A percentile compares a stretch with the other conserved stretches of the same genome.
phyloP scores from a whole-genome alignment of 177 flowering plant genomes.

The Vitis hybrid region DNA sequence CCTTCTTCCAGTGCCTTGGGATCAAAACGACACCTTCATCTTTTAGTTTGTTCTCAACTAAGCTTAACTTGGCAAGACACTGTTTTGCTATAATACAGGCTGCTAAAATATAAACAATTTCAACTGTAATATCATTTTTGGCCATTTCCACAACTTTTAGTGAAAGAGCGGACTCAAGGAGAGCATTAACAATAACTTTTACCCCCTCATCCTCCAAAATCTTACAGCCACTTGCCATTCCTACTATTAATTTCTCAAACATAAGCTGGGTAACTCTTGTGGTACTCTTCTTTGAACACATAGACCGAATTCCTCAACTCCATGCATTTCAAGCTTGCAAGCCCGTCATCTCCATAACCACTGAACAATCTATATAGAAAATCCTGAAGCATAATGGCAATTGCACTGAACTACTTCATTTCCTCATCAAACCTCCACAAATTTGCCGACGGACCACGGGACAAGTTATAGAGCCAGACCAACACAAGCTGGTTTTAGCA shows the following conservation, averaged over 20 bases:
- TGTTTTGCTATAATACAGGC: constrained; percentile 43
- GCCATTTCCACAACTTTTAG: constrained; percentile 64
- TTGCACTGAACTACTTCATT: constrained; percentile 53
- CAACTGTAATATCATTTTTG: constrained; percentile 55
- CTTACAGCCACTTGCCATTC: constrained; percentile 21
- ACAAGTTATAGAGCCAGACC: constrained; percentile 47
- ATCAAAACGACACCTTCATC: constrained; percentile 34
- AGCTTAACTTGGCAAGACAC: constrained; percentile 41
- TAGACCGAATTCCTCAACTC: constrained; percentile 7
- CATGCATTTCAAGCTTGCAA: constrained; percentile 65
- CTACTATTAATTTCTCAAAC: constrained; percentile 33
- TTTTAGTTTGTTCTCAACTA: constrained; percentile 48
- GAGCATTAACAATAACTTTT: constrained; percentile 48
- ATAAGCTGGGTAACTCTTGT: too few relatives aligned
- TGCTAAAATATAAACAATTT: constrained; percentile 41
- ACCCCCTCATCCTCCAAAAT: constrained; percentile 65
- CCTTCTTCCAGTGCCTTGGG: constrained; percentile 41
- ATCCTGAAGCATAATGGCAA: constrained; percentile 56
- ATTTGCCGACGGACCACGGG: constrained; percentile 36
- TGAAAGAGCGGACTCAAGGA: constrained; percentile 46
- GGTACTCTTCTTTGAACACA: too few relatives aligned
- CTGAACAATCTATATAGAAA: constrained; percentile 51
- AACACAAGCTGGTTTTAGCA: constrained; percentile 12
- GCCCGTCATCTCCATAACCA: constrained; percentile 47
- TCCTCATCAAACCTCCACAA: constrained; percentile 52